Evolutionary conservation across 2,329 filamentous ascomycete genomes (phyloP).

Genomic region (Cercospora sojina): DNA sequence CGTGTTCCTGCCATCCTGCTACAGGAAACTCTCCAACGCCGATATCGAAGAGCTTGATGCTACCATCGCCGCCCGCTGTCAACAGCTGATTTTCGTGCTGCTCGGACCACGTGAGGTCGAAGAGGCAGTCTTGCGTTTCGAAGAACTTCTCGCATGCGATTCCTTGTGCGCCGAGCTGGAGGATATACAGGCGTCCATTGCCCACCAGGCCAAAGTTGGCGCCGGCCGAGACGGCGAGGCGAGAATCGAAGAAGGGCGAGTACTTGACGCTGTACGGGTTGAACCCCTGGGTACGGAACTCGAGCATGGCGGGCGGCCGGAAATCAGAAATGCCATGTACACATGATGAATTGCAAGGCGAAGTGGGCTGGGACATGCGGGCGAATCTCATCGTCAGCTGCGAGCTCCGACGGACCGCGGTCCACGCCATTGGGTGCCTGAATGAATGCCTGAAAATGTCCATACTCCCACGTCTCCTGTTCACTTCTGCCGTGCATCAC

Average conservation of each 20-base stretch:
- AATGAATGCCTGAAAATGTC: not conserved
- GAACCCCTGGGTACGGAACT: conserved; percentile 89
- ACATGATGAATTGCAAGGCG: conserved; percentile 1
- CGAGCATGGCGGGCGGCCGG: conserved; percentile 51
- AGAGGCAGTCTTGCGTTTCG: conserved; percentile 95
- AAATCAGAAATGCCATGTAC: not conserved
- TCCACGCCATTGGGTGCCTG: not conserved
- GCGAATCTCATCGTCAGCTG: not conserved
- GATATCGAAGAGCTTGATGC: conserved; percentile 90
- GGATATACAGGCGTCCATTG: conserved; percentile 84
- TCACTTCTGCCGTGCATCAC: not conserved
- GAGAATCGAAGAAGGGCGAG: conserved; percentile 95
- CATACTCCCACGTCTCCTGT: conserved; percentile 1
- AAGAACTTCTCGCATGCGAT: conserved; percentile 85
- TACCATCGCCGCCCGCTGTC: conserved; percentile 86
- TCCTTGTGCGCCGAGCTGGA: conserved; percentile 78
- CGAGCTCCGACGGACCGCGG: not conserved
- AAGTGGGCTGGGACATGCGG: not conserved
- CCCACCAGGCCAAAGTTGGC: conserved; percentile 96
- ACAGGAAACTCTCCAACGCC: conserved; percentile 79
- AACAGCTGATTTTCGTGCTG: conserved; percentile 93
- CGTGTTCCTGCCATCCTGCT: conserved; percentile 90
- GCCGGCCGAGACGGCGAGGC: conserved; percentile 84
- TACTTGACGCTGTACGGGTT: conserved; percentile 98
- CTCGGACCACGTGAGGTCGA: conserved; percentile 94